Evolutionary conservation across 805 yeast species (phyloP).

Genomic region (Scheffersomyces coipomensis): DNA sequence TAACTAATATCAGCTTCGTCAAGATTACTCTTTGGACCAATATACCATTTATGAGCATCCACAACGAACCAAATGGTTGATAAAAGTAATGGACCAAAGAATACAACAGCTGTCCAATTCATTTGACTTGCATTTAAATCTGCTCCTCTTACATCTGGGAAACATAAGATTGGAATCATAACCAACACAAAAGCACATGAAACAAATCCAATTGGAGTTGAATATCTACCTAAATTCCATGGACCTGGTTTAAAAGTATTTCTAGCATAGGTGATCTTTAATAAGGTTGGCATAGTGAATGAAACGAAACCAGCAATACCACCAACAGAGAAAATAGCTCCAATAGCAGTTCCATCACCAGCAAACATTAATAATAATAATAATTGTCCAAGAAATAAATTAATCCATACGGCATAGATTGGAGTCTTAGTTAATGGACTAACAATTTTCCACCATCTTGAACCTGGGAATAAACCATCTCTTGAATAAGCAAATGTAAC

Average conservation of each 20-base stretch:
- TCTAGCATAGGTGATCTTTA: conserved; percentile 55
- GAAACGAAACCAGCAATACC: conserved; percentile 69
- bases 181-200: conserved; percentile 49
- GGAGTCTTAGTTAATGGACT: conserved; percentile 58
- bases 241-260: conserved; percentile 61
- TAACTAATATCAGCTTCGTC: conserved; percentile 32
- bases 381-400: conserved; percentile 53
- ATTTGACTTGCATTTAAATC: conserved; percentile 40
- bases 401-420: conserved; percentile 61
- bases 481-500: conserved; percentile 68
- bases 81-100: conserved; percentile 56
- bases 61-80: conserved; percentile 49
- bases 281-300: conserved; percentile 60
- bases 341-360: conserved; percentile 63
- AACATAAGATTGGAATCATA: conserved; percentile 61
- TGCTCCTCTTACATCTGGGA: conserved; percentile 44
- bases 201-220: conserved; percentile 48
- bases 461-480: conserved; percentile 64
- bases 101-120: conserved; percentile 68
- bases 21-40: conserved; percentile 58
- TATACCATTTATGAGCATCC: conserved; percentile 58
- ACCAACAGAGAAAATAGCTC: conserved; percentile 71
- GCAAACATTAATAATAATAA: conserved; percentile 58
- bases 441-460: conserved; percentile 49
- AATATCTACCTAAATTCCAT: conserved; percentile 58